A percentile compares a stretch with the other conserved stretches of the same genome.
Evolutionary conservation across 768 basidiomycete genomes (phyloP).

Genomic region (Termitomyces titanicus): DNA sequence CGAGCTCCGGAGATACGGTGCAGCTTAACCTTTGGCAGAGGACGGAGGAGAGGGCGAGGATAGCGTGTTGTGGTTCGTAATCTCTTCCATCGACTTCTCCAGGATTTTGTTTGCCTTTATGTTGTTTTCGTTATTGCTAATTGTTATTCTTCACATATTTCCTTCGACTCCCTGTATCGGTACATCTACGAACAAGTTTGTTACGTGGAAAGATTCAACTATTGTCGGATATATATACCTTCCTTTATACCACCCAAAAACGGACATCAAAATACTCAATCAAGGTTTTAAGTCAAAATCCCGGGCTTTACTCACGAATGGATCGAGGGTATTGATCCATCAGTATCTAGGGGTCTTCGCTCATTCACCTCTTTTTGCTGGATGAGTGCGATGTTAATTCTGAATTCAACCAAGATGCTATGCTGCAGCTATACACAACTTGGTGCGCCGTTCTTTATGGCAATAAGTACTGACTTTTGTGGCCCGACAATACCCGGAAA

Average conservation of each 20-base stretch:
- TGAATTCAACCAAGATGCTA: too few relatives aligned
- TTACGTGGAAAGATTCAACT: not conserved
- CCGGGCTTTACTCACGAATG: too few relatives aligned
- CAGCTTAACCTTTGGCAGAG: slow-evolving; percentile 20
- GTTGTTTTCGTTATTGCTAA: not conserved
- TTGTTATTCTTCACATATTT: not conserved
- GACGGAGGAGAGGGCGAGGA: not conserved
- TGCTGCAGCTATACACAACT: too few relatives aligned
- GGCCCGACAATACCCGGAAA: too few relatives aligned
- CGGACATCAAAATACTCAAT: too few relatives aligned
- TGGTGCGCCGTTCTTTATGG: too few relatives aligned
- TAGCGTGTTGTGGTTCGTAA: slow-evolving; percentile 13
- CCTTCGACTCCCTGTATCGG: not conserved
- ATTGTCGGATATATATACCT: not conserved
- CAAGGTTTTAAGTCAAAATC: too few relatives aligned
- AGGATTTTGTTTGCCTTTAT: not conserved
- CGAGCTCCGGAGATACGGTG: slow-evolving; percentile 34
- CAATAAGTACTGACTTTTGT: too few relatives aligned
- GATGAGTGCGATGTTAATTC: too few relatives aligned
- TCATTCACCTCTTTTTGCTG: too few relatives aligned
- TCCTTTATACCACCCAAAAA: not conserved
- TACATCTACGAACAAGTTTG: not conserved
- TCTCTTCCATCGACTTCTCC: not conserved
- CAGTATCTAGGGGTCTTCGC: too few relatives aligned
- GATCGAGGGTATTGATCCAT: too few relatives aligned